Evolutionary conservation across 164 flowering plant species (phyloP), one percentile per base, ranked within the genome.

Genomic region (Amborella trichopoda): DNA sequence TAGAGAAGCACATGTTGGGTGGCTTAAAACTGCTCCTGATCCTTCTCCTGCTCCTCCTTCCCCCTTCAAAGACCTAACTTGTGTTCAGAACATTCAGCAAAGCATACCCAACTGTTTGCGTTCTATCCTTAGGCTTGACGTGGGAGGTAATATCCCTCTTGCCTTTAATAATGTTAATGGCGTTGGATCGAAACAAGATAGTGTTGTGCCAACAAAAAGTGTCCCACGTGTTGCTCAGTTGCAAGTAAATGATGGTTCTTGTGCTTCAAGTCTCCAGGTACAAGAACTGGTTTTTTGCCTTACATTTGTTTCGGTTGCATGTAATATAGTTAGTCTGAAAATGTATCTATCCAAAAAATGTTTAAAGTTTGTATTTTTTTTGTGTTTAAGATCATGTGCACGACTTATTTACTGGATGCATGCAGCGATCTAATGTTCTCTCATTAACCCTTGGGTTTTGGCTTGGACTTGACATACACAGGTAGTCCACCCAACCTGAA

Each of bases 161-260:
- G 17, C 11, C 25, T 3, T 11, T 38, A 16, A 38, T 38, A 38
- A 22, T 16, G 16, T 38, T 3, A 18, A 19, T 10, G 26, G 33
- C 20, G 8, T 6, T n/a, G 3, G 27, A 4, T 50, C 58, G 4
- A 69, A 72, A 14, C 71, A 63, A 52, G 2, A 54, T 40, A 74
- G 62, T 19, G 5, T 49, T 16, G 13, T 26, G 26, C 13, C 50
- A 19, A 50, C 52, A 2, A 68, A 63, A 62, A 71, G 70, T 19
- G 64, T 28, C 11, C 52, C 77, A 58, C 69, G 74, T 1, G 45
- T 50, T 39, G 60, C 68, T 21, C 60, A 67, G 32, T 60, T 91
- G 74, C 74, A 60, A 60, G 54, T 87, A 17, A 73, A 70, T 58
- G 99, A 91, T 73, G 96, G 96, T 23, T 87, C 99, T 16, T 80